A percentile compares a stretch with the other conserved stretches of the same genome.
Conservation (phyloP, 345 rosid species). For the Zanthoxylum bungeanum region DNA sequence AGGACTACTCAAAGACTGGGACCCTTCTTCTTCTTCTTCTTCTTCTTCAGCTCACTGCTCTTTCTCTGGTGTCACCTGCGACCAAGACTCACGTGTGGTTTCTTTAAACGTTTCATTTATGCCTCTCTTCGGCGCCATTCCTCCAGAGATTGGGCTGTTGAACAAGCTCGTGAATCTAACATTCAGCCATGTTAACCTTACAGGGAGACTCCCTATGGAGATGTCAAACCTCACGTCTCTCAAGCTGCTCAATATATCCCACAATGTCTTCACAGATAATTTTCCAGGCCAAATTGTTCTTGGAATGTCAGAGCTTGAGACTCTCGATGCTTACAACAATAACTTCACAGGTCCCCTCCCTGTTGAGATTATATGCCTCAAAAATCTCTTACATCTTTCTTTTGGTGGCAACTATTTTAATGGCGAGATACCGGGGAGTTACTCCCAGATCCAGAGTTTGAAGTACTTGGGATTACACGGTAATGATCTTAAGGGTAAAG, state of each 20-base stretch:
- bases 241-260: slow-evolving; percentile 59
- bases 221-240: slow-evolving; percentile 54
- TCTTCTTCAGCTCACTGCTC: slow-evolving; percentile 61
- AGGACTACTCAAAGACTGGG: slow-evolving; percentile 83
- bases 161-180: slow-evolving; percentile 62
- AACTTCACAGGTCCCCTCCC: slow-evolving; percentile 62
- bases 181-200: slow-evolving; percentile 37
- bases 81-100: slow-evolving; percentile 43
- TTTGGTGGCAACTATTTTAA: slow-evolving; percentile 76
- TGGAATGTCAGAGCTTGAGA: slow-evolving; percentile 57
- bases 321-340: slow-evolving; percentile 63
- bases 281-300: slow-evolving; percentile 57
- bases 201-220: slow-evolving; percentile 57
- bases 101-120: slow-evolving; percentile 53
- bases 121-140: slow-evolving; percentile 52
- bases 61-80: slow-evolving; percentile 78
- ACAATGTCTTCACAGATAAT: slow-evolving; percentile 40
- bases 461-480: slow-evolving; percentile 65
- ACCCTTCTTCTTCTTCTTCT: slow-evolving; percentile 27
- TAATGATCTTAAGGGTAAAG: slow-evolving; percentile 41
- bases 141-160: slow-evolving; percentile 64
- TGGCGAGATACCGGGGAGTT: slow-evolving; percentile 66
- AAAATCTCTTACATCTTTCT: slow-evolving; percentile 50
- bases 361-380: slow-evolving; percentile 38
- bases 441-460: slow-evolving; percentile 58